phyloP scores from a whole-genome alignment of 2,329 filamentous ascomycete species.

The Xylaria digitata region DNA sequence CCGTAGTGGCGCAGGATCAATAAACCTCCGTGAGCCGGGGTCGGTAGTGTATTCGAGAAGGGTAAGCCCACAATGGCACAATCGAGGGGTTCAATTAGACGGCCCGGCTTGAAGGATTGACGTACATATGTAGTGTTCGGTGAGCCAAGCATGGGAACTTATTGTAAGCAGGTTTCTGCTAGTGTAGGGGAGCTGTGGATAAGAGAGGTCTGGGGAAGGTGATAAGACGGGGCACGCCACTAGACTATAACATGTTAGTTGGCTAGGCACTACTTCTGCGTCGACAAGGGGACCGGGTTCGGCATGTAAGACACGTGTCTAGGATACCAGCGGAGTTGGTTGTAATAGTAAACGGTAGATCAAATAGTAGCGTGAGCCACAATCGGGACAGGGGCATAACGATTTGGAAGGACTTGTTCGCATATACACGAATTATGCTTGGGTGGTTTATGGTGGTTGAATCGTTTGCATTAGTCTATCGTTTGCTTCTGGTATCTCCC shows the following conservation, averaged over 20 bases:
- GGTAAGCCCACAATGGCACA: slow-evolving; percentile 8
- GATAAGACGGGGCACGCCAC: slow-evolving; percentile 29
- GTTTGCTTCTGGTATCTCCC: slow-evolving; percentile 15
- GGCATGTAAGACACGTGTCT: slow-evolving; percentile 35
- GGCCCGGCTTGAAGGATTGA: slow-evolving; percentile 33
- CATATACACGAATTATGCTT: slow-evolving; percentile 16
- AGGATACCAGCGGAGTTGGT: slow-evolving; percentile 7
- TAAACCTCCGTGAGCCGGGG: slow-evolving; percentile 30
- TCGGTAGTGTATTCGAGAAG: slow-evolving; percentile 34
- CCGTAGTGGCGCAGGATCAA: slow-evolving; percentile 34
- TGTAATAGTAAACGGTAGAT: slow-evolving; percentile 22
- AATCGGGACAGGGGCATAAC: slow-evolving; percentile 12
- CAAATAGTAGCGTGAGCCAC: slow-evolving; percentile 29
- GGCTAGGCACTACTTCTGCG: slow-evolving; percentile 10
- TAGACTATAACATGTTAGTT: slow-evolving; percentile 21
- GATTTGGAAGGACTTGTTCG: slow-evolving; percentile 28
- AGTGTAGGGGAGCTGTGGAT: slow-evolving; percentile 20
- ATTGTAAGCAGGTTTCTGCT: slow-evolving; percentile 30
- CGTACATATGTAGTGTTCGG: slow-evolving; percentile 26
- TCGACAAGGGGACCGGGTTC: slow-evolving; percentile 25
- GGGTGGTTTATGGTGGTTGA: slow-evolving; percentile 10
- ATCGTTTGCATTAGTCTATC: slow-evolving; percentile 33
- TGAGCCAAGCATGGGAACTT: slow-evolving; percentile 16
- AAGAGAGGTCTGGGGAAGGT: slow-evolving; percentile 25
- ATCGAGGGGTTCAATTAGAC: slow-evolving; percentile 25